Base-by-base conservation (phyloP, 495 filamentous ascomycete species). In the Penicillium canariense region DNA sequence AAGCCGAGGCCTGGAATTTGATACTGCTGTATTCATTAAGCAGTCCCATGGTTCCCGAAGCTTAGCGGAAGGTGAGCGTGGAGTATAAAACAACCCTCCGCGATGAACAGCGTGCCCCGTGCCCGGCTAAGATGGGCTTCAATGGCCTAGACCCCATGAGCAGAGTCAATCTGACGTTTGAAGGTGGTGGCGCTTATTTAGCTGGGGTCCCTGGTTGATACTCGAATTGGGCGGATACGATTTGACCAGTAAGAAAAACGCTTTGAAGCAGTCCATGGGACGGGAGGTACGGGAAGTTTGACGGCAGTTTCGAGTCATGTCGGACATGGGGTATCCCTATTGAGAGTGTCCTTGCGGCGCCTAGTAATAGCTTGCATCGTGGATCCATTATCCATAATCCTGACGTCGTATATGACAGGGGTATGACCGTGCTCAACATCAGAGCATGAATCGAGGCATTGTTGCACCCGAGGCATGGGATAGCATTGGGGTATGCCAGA, bases 161-260 rank as follows among this genome's bases (percentile, higher is more conserved):
- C 38, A 55, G 50, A 56, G 56, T 68, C 51, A 68, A 66, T 55
- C 56, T 68, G 62, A 68, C 63, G 66, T 63, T 60, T 18, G n/a
- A 46, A 14, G 38, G 52, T 48, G 56, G 61, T 60, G 65, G 62
- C 56, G 44, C 28, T 31, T 34, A 28, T 30, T 38, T 47, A 20
- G 20, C 14, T 36, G 30, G 34, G 43, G 55, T 53, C 62, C 59
- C 52, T 66, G 59, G 62, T 60, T 60, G 23, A n/a, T 8, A 22
- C 11, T 28, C 5, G 45, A 9, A 28, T 47, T 48, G 34, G 15
- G 5, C 15, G 5, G 25, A 27, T n/a, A 15, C 54, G 48, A 64
- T 64, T 62, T 45, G 54, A 35, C 15, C 47, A 42, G 35, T 15
- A 46, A 35, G 38, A 35, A 14, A 17, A 26, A 44, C 22, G 7